Evolutionary conservation across 345 rosid species (phyloP), one percentile per base, ranked within the genome.

Genomic region (Populus euphratica): DNA sequence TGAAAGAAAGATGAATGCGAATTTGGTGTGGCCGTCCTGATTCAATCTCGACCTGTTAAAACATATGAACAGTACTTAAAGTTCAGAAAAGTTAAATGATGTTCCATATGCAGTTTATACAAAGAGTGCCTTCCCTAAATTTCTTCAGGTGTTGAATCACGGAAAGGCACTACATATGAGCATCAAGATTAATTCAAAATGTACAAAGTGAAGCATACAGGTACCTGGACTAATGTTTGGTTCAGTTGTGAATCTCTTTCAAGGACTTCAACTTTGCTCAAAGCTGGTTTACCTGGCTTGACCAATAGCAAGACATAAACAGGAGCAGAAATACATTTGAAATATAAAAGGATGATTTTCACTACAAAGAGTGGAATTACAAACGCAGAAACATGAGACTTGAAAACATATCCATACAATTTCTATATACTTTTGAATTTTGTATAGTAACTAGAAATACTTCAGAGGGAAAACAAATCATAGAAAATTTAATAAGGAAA

Each of bases 1-100:
- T 83, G 82, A 86, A 94, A 56, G 98, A 86, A 82, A 94, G 95
- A 86, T 91, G 98, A 79, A 91, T 93, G 41, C 98, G 88, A 75
- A 93, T 95, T 82, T 95, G 98, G 82, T 90, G 99, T 64, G 99
- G 97, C 59, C 97, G 85, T 73, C 98, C 98, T 16, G 98, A 89
- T 69, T 95, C 94, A 77, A 93, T 95, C 85, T 91, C 90, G 39
- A 91, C 97, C 98, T 93, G 86, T 81, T 66, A 76, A 59, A 66
- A 70, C 75, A 80, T 8, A 18, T 8, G 1, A 29, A 43, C 7
- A 41, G 50, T 39, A 20, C 36, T 21, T 36, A 31, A 54, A 61
- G 44, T 64, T 20, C 44, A 54, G 77, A 44, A 74, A 43, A 23
- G 56, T 39, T 5, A 43, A 39, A 68, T 20, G 11, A 50, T 47